These are phyloP conservation scores for Prunus dulcis DNA, from an alignment of 306 rosid species.

Conservation along the genomic window DNA sequence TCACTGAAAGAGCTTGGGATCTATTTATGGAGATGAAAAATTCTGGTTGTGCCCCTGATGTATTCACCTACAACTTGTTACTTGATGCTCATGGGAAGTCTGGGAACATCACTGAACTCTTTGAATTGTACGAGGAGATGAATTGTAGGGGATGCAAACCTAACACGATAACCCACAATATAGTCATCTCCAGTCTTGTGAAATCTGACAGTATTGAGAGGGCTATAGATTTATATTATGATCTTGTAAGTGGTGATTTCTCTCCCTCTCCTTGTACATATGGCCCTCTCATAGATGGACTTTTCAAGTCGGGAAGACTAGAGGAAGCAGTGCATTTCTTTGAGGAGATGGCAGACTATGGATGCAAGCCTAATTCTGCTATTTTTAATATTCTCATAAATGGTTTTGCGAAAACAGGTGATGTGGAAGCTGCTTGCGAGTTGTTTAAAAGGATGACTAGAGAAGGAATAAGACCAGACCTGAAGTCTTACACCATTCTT, in stretches of 20 bases:
- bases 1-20: slow-evolving; percentile 54
- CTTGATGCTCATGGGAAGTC: slow-evolving; percentile 78
- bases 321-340: slow-evolving; percentile 81
- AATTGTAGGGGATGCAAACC: slow-evolving; percentile 66
- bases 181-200: slow-evolving; percentile 72
- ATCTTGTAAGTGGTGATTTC: slow-evolving; percentile 73
- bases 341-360: slow-evolving; percentile 73
- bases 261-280: slow-evolving; percentile 88
- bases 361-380: slow-evolving; percentile 77
- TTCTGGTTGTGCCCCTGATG: slow-evolving; percentile 60
- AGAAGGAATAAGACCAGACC: slow-evolving; percentile 86
- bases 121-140: slow-evolving; percentile 72
- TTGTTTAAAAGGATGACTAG: slow-evolving; percentile 72
- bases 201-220: slow-evolving; percentile 47
- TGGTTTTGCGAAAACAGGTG: slow-evolving; percentile 82
- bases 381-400: slow-evolving; percentile 83
- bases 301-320: slow-evolving; percentile 63
- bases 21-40: slow-evolving; percentile 78
- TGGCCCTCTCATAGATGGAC: slow-evolving; percentile 89
- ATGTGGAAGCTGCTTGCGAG: slow-evolving; percentile 56
- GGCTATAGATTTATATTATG: slow-evolving; percentile 77
- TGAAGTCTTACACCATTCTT: slow-evolving; percentile 81
- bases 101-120: slow-evolving; percentile 60
- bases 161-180: slow-evolving; percentile 74
- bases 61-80: slow-evolving; percentile 84